Conservation (phyloP, 2,329 filamentous ascomycete genomes). For the Fusarium redolens region DNA sequence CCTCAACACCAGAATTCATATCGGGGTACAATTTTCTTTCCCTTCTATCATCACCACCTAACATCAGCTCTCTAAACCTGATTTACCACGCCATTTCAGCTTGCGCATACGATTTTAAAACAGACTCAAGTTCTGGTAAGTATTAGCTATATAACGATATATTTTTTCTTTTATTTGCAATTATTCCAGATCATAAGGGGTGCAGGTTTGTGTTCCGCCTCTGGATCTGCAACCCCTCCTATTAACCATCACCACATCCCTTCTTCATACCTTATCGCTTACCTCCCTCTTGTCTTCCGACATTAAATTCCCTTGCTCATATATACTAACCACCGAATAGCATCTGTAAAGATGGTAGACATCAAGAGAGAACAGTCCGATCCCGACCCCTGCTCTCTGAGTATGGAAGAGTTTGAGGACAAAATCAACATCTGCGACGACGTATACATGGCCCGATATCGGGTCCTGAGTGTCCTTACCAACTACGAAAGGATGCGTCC, state of each 20-base stretch:
- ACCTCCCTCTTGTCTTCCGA: neutral
- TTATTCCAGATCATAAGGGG: neutral
- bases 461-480: neutral
- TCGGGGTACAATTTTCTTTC: too few relatives aligned
- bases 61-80: neutral
- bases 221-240: neutral
- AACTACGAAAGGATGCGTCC: neutral
- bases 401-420: neutral
- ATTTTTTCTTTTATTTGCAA: neutral
- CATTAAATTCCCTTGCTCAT: neutral
- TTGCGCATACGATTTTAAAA: neutral
- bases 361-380: neutral
- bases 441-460: neutral
- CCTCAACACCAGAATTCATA: too few relatives aligned
- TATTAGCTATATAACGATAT: neutral
- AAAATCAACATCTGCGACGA: neutral
- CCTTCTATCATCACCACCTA: too few relatives aligned
- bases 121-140: neutral
- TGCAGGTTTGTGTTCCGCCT: neutral
- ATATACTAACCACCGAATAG: neutral
- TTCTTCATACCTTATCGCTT: neutral
- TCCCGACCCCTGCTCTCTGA: neutral
- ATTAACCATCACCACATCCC: too few relatives aligned
- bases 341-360: neutral
- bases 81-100: neutral